phyloP scores from a whole-genome alignment of 306 rosid species.

The Ziziphus jujuba region DNA sequence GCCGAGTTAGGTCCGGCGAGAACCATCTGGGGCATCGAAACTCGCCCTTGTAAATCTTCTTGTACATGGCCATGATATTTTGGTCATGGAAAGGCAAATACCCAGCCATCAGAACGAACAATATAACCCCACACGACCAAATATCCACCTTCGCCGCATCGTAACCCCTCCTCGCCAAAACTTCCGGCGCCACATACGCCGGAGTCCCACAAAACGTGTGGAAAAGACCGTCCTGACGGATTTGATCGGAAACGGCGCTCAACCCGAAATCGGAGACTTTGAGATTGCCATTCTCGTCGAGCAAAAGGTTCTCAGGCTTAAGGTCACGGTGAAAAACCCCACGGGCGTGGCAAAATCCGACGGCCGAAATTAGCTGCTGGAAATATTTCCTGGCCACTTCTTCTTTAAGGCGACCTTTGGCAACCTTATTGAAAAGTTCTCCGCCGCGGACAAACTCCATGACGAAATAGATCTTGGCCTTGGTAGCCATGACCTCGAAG shows the following conservation, averaged over 20 bases:
- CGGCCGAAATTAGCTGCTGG: conserved; percentile 86
- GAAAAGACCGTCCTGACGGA: conserved; percentile 80
- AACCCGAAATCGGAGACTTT: conserved; percentile 89
- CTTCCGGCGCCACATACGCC: conserved; percentile 96
- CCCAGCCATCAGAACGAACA: conserved; percentile 93
- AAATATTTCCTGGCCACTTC: conserved; percentile 77
- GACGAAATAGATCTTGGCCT: conserved; percentile 85
- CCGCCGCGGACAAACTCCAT: conserved; percentile 96
- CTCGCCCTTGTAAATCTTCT: conserved; percentile 83
- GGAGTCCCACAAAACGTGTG: conserved; percentile 97
- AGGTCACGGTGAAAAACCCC: conserved; percentile 90
- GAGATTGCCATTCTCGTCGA: conserved; percentile 74
- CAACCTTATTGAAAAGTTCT: conserved; percentile 91
- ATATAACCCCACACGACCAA: conserved; percentile 88
- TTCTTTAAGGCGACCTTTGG: conserved; percentile 81
- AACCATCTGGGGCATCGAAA: conserved; percentile 90
- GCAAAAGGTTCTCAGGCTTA: conserved; percentile 78
- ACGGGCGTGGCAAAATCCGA: conserved; percentile 81
- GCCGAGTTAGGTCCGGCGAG: conserved; percentile 56
- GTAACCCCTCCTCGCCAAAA: conserved; percentile 72
- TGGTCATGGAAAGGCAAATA: conserved; percentile 89
- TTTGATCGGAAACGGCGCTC: conserved; percentile 87
- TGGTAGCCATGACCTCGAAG: conserved; percentile 95
- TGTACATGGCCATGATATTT: conserved; percentile 87
- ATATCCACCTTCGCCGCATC: conserved; percentile 88